phyloP scores from a whole-genome alignment of 306 rosid species.

The Rosa persica region DNA sequence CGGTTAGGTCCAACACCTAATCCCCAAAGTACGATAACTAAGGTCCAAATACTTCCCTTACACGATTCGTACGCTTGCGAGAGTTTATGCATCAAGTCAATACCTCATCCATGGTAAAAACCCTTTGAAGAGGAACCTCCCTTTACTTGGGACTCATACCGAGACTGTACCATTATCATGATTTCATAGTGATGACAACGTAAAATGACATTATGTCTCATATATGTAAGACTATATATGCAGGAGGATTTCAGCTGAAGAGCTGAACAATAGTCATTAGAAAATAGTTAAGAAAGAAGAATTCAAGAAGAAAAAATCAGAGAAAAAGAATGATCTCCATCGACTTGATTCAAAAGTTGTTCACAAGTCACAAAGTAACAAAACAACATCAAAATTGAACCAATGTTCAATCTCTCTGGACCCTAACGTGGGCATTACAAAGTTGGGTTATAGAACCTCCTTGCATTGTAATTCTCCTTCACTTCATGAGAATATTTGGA shows the following conservation, averaged over 20 bases:
- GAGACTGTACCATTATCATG: too few relatives aligned
- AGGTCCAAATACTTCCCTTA: too few relatives aligned
- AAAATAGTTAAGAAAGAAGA: neutral
- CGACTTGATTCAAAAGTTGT: neutral
- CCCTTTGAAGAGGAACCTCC: neutral
- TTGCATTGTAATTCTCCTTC: constrained; percentile 14
- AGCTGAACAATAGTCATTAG: neutral
- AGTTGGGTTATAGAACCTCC: neutral
- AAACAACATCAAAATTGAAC: neutral
- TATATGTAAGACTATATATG: neutral
- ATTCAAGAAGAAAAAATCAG: neutral
- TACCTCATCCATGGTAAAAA: too few relatives aligned
- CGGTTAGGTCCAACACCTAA: too few relatives aligned
- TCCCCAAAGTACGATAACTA: too few relatives aligned
- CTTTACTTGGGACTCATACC: neutral
- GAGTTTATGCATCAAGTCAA: too few relatives aligned
- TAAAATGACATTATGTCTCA: neutral
- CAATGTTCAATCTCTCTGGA: neutral
- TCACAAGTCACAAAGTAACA: neutral
- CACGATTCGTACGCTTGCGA: too few relatives aligned
- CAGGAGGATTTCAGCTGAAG: neutral
- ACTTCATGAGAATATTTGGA: constrained; percentile 54
- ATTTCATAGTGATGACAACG: neutral
- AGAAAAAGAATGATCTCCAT: neutral
- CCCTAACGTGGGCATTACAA: neutral